Conservation (phyloP, 805 yeast genomes). For the Sporopachydermia lactativora region DNA sequence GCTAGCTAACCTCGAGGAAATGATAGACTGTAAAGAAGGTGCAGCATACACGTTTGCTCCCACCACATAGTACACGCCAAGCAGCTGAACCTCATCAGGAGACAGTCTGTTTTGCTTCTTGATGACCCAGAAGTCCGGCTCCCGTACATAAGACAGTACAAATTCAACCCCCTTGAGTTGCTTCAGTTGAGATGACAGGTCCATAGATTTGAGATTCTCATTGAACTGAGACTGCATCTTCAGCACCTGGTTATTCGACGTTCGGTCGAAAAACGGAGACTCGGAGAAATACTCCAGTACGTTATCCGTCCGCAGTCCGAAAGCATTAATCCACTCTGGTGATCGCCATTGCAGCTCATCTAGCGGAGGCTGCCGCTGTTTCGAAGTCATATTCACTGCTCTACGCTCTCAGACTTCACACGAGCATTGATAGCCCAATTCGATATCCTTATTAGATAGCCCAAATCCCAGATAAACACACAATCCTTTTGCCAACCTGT, state of each 20-base stretch:
- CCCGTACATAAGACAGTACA: constrained; percentile 56
- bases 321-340: constrained; percentile 92
- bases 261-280: constrained; percentile 89
- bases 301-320: constrained; percentile 70
- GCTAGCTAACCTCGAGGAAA: constrained; percentile 55
- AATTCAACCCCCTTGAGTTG: constrained; percentile 84
- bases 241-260: constrained; percentile 86
- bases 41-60: constrained; percentile 92
- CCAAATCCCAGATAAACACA: no score
- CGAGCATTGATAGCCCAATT: no score
- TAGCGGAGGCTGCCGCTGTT: constrained; percentile 28
- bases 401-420: no score
- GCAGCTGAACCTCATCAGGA: constrained; percentile 34
- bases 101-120: constrained; percentile 61
- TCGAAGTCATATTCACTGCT: constrained; percentile 30
- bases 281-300: constrained; percentile 81
- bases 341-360: constrained; percentile 96
- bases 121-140: constrained; percentile 88
- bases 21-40: constrained; percentile 58
- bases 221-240: constrained; percentile 92
- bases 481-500: no score
- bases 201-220: constrained; percentile 22
- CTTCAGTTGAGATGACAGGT: constrained; percentile 40
- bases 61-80: constrained; percentile 74
- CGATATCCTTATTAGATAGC: no score